A percentile compares a stretch with the other conserved stretches of the same genome.
Evolutionary conservation across 78 protist species (phyloP).

Genomic region (Cavenderia fasciculata): DNA sequence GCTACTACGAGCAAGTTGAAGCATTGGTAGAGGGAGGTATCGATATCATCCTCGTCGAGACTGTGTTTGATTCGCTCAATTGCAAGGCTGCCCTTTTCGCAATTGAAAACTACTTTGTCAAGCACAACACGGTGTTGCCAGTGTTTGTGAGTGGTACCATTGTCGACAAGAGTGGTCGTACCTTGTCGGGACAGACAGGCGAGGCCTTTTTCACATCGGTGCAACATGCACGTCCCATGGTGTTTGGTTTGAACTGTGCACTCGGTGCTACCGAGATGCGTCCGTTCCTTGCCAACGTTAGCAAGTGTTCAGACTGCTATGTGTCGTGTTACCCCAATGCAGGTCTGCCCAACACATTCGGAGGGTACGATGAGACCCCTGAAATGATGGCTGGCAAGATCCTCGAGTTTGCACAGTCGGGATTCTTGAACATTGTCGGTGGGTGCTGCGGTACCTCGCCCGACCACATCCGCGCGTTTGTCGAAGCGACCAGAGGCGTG

Average conservation of each 20-base stretch:
- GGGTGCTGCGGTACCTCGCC: slow-evolving; percentile 99
- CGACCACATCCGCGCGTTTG: slow-evolving; percentile 94
- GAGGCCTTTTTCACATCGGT: slow-evolving; percentile 96
- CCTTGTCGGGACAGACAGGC: slow-evolving; percentile 97
- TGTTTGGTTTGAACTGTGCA: slow-evolving; percentile 98
- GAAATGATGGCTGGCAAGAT: slow-evolving; percentile 83
- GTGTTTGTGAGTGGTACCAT: slow-evolving; percentile 96
- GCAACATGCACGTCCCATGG: slow-evolving; percentile 76
- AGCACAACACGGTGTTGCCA: slow-evolving; percentile 43
- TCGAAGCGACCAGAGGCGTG: slow-evolving; percentile 47
- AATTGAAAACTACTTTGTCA: slow-evolving; percentile 88
- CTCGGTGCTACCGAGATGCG: slow-evolving; percentile 97
- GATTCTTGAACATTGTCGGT: slow-evolving; percentile 95
- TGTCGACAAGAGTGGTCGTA: slow-evolving; percentile 95
- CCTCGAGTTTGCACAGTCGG: slow-evolving; percentile 85
- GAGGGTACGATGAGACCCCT: slow-evolving; percentile 97
- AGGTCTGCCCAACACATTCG: slow-evolving; percentile 97
- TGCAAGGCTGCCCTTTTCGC: slow-evolving; percentile 95
- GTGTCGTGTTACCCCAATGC: slow-evolving; percentile 96
- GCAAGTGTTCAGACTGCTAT: slow-evolving; percentile 44
- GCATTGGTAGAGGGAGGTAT: slow-evolving; percentile 97
- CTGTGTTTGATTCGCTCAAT: slow-evolving; percentile 99
- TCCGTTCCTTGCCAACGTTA: slow-evolving; percentile 86
- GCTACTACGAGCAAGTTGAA: slow-evolving; percentile 91
- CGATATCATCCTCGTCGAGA: slow-evolving; percentile 98